Base-by-base conservation (phyloP, 257 asterid species). In the Anisodus tanguticus region DNA sequence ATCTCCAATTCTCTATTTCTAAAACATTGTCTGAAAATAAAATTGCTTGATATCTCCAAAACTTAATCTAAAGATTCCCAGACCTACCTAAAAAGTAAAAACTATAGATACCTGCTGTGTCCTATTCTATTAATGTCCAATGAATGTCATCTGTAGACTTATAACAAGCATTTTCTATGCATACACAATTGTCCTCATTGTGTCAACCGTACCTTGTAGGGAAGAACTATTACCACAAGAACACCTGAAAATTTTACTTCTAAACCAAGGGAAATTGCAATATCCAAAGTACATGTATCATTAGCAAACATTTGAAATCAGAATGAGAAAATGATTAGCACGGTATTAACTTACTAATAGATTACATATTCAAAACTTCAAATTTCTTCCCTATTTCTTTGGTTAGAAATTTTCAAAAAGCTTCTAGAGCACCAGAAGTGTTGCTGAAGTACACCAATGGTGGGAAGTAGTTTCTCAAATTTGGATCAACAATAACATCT, bases 281-380 rank as follows among this genome's bases (percentile, higher is more conserved):
- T 26, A 53, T 51, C 47, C 63, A 2, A 2, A 69, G 51, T 51
- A 7, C 47, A 76, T 51, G 47, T 13, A 26, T 15, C 64, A 31
- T 76, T 9, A 26, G 81, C 64, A 13, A 76, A 51, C 49, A 76
- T 54, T 76, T 76, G 64, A 53, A 22, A 53, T 51, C 64, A 76
- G 9, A 53, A 76, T 26, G 81, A 53, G 64, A 6, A 76, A 76
- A 31, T 53, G 13, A 76, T 76, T 76, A 76, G 81, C 81, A 76
- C 51, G 63, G 45, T 26, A 63, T 53, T 3, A 6, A 6, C 62
- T 74, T 11, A 49, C 19, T 74, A 22, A 76, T 12, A 53, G 53
- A 26, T 26, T 13, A 26, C 63, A 53, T 2, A 76, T 26, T 22
- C 63, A 12, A 26, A 76, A 76, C 81, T 11, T 7, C 31, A 76